Evolutionary conservation across 805 yeast species (phyloP), one percentile per base, ranked within the genome.

Genomic region (Kuraishia molischiana): DNA sequence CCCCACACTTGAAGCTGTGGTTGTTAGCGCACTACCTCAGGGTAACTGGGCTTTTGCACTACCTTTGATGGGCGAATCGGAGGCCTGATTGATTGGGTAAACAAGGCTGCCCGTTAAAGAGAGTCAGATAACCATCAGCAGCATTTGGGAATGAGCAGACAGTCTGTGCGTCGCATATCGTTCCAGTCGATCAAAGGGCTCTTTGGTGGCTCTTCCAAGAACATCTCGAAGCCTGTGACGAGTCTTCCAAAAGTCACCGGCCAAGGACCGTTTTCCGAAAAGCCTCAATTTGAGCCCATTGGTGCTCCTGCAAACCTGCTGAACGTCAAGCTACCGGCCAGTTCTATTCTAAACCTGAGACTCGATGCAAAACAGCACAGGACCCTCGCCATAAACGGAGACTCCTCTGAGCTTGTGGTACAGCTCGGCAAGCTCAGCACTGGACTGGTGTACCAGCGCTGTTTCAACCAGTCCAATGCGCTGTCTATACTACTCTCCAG

Each of bases 301-400:
- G 76, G 75, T 2, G 38, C 43, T 11, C 59, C 64, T 3, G 48
- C 58, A 17, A 54, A 62, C 38, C 40, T 71, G 32, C 50, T 71
- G 36, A 67, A 63, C 42, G 61, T 71, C 34, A 61, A 59, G 28
- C 42, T 71, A 22, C 77, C 77, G 3, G 56, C 61, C 20, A 56
- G 66, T 4, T 53, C 69, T 0, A 54, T 53, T 15, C 42, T 68
- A 29, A 59, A 59, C 42, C 39, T 60, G n/a, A 48, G 64, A 32
- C 55, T 52, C 37, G 58, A 56, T 42, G 59, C 62, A 35, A 46
- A 58, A 13, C 58, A 61, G 35, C 67, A 68, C 15, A 52, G 62
- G 4, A 50, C 69, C 24, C 50, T 69, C 13, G 74, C 69, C 1
- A 49, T 68, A 36, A 66, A 67, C 49, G 76, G 76, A 1, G 56